Percentiles rank a stretch among this genome's conserved stretches.
Conservation (phyloP, 202 grass and related monocot genomes). For the Musa balbisiana region DNA sequence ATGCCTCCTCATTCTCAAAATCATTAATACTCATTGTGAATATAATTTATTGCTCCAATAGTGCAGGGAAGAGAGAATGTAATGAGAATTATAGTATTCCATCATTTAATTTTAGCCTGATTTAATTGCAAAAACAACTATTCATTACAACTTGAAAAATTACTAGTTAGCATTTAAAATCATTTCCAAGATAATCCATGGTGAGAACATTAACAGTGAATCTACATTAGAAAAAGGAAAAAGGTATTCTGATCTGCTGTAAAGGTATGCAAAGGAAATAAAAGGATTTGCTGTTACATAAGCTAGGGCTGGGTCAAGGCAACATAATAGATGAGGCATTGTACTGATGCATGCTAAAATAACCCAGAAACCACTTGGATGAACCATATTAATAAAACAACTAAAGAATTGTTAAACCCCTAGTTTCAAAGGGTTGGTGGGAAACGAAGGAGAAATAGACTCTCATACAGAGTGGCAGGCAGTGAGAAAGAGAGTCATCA, state of each 20-base stretch:
- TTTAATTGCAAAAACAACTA: not conserved
- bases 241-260: not conserved
- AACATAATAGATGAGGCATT: too few relatives aligned
- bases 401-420: not conserved
- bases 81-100: too few relatives aligned
- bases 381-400: too few relatives aligned
- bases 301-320: too few relatives aligned
- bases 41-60: too few relatives aligned
- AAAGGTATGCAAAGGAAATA: not conserved
- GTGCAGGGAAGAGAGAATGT: too few relatives aligned
- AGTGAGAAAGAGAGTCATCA: too few relatives aligned
- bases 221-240: not conserved
- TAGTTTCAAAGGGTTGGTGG: not conserved
- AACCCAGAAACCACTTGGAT: too few relatives aligned
- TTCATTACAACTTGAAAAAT: constrained; percentile 1
- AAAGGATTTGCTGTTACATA: too few relatives aligned
- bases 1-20: not conserved
- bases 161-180: not conserved
- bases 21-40: not conserved
- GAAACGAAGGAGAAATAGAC: not conserved
- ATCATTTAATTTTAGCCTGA: too few relatives aligned
- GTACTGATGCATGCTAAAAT: too few relatives aligned
- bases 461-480: too few relatives aligned
- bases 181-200: not conserved
- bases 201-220: not conserved